Conservation (phyloP, 169 alveolate species). For the Babesia ovis region DNA sequence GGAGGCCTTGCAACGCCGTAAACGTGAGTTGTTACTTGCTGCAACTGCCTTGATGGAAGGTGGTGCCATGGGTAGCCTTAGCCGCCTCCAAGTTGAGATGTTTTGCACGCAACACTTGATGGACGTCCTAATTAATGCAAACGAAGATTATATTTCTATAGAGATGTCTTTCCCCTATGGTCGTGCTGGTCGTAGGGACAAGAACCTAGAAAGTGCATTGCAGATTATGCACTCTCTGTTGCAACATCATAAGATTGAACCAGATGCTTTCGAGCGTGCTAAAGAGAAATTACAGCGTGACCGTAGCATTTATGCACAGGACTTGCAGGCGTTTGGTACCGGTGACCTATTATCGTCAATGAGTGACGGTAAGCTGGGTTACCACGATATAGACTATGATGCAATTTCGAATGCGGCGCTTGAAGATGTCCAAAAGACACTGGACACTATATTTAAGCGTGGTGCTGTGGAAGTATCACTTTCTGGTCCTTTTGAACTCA, state of each 20-base stretch:
- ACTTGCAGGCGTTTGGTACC: slow-evolving; percentile 65
- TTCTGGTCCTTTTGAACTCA: slow-evolving; percentile 21
- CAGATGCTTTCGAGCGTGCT: slow-evolving; percentile 76
- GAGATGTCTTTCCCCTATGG: slow-evolving; percentile 71
- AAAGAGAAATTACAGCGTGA: slow-evolving; percentile 87
- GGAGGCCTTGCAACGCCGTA: slow-evolving; percentile 22
- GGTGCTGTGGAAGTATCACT: slow-evolving; percentile 43
- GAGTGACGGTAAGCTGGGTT: slow-evolving; percentile 69
- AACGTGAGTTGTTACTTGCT: slow-evolving; percentile 44
- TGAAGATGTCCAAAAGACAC: slow-evolving; percentile 56
- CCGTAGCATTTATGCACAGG: slow-evolving; percentile 76
- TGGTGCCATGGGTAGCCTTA: slow-evolving; percentile 80
- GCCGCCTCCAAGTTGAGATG: slow-evolving; percentile 82
- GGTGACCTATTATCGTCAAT: slow-evolving; percentile 73
- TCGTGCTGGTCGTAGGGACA: slow-evolving; percentile 24
- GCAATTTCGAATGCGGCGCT: slow-evolving; percentile 33
- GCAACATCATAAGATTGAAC: slow-evolving; percentile 63
- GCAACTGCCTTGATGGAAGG: slow-evolving; percentile 80
- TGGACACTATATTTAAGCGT: slow-evolving; percentile 29
- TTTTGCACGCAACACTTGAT: slow-evolving; percentile 78
- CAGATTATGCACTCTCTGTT: slow-evolving; percentile 37
- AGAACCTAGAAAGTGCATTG: slow-evolving; percentile 53
- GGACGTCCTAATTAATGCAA: slow-evolving; percentile 75
- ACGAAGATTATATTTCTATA: slow-evolving; percentile 77
- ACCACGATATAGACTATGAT: slow-evolving; percentile 63